phyloP scores from a whole-genome alignment of 306 rosid species.

The Hippophae gyantsensis region DNA sequence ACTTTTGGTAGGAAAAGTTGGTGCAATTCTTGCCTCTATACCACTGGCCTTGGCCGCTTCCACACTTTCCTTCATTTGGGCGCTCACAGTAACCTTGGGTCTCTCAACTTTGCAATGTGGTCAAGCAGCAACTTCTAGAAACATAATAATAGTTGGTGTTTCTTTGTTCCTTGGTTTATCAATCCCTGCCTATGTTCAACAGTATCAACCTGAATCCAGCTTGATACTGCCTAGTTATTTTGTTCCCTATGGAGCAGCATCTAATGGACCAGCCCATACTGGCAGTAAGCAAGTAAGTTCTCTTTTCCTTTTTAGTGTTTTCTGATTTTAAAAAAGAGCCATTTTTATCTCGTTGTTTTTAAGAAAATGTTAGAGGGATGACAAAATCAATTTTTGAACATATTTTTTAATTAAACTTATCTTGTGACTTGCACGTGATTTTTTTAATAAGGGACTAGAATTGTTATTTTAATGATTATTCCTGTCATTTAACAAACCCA shows the following conservation, averaged over 20 bases:
- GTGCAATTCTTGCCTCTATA: constrained; percentile 95
- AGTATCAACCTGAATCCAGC: constrained; percentile 53
- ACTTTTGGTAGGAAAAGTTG: constrained; percentile 66
- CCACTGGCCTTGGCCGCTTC: constrained; percentile 88
- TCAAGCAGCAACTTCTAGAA: constrained; percentile 68
- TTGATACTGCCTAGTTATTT: constrained; percentile 77
- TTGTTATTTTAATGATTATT: too few relatives aligned
- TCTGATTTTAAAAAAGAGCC: too few relatives aligned
- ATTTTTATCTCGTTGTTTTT: too few relatives aligned
- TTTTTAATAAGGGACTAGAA: too few relatives aligned
- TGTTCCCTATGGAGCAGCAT: constrained; percentile 82
- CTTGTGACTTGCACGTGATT: too few relatives aligned
- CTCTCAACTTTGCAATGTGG: constrained; percentile 63
- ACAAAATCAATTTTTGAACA: too few relatives aligned
- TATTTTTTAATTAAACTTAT: too few relatives aligned
- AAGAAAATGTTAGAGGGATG: too few relatives aligned
- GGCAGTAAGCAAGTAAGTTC: constrained; percentile 54
- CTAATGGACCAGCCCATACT: constrained; percentile 67
- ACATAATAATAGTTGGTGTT: constrained; percentile 69
- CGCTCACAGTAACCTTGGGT: constrained; percentile 68
- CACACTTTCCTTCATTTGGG: constrained; percentile 82
- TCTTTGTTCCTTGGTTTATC: constrained; percentile 93
- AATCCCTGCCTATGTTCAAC: constrained; percentile 87
- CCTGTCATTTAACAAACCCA: too few relatives aligned
- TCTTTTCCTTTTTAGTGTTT: not conserved